Percentiles rank a stretch among this genome's conserved stretches.
Evolutionary conservation across 306 rosid species (phyloP).

Genomic region (Vigna mungo): DNA sequence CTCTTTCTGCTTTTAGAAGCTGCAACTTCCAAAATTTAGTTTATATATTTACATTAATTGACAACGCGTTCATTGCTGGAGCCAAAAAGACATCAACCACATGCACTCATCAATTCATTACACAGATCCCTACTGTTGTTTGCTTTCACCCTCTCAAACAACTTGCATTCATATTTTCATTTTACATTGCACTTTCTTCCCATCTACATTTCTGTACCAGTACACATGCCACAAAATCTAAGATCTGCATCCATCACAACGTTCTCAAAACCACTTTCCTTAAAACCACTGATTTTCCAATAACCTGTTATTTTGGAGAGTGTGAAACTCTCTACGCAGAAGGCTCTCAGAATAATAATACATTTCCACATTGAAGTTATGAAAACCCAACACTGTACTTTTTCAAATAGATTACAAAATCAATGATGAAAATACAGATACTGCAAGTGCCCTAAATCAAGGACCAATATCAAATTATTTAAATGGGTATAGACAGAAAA

Average conservation of each 20-base stretch:
- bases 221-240: no score
- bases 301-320: no score
- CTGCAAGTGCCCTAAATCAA: background rate
- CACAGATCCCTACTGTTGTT: slow-evolving; percentile 38
- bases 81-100: slow-evolving; percentile 56
- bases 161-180: slow-evolving; percentile 14
- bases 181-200: background rate
- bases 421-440: background rate
- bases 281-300: no score
- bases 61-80: slow-evolving; percentile 47
- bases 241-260: no score
- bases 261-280: no score
- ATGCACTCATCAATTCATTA: slow-evolving; percentile 64
- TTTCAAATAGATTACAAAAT: background rate
- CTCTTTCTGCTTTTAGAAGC: slow-evolving; percentile 39
- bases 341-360: no score
- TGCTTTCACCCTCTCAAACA: slow-evolving; percentile 41
- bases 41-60: slow-evolving; percentile 24
- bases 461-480: slow-evolving; percentile 29
- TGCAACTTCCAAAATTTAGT: slow-evolving; percentile 19
- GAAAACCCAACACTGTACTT: background rate
- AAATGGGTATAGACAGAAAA: slow-evolving; percentile 11
- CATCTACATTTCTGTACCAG: background rate
- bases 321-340: no score
- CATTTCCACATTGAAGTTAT: background rate